These are phyloP conservation scores for Tetramitus jugosus DNA, from an alignment of 208 protist species.

Conservation along the genomic window DNA sequence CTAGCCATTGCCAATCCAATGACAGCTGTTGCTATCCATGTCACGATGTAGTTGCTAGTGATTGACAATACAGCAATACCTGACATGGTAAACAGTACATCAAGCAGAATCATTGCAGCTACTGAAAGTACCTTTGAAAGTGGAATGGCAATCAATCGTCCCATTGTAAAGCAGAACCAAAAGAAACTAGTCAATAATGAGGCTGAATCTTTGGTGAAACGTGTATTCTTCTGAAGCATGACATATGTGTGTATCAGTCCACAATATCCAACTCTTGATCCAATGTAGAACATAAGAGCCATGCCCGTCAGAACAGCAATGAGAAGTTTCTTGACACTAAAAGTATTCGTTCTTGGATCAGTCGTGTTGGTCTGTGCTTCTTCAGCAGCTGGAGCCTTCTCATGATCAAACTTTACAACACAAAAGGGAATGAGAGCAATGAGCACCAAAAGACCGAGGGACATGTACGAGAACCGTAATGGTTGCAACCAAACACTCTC, in stretches of 20 bases:
- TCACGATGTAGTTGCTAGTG: neutral
- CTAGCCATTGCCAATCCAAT: neutral
- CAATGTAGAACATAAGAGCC: neutral
- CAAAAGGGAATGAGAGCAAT: neutral
- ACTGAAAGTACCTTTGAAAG: neutral
- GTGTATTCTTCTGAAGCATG: neutral
- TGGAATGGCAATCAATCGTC: neutral
- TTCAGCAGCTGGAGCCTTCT: neutral
- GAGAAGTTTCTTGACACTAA: neutral
- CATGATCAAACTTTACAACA: neutral
- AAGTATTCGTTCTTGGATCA: neutral
- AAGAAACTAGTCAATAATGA: neutral
- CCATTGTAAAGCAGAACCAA: neutral
- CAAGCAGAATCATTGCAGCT: neutral
- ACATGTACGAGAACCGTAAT: neutral
- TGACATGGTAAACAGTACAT: neutral
- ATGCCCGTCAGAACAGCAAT: neutral
- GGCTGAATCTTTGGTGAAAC: neutral
- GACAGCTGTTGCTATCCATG: neutral
- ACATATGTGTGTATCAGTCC: neutral
- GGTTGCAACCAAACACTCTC: neutral
- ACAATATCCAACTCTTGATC: neutral
- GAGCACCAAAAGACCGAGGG: neutral
- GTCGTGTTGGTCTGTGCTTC: neutral
- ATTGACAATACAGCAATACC: neutral